phyloP scores from a whole-genome alignment of 768 basidiomycete species.

The Lactarius hatsudake region DNA sequence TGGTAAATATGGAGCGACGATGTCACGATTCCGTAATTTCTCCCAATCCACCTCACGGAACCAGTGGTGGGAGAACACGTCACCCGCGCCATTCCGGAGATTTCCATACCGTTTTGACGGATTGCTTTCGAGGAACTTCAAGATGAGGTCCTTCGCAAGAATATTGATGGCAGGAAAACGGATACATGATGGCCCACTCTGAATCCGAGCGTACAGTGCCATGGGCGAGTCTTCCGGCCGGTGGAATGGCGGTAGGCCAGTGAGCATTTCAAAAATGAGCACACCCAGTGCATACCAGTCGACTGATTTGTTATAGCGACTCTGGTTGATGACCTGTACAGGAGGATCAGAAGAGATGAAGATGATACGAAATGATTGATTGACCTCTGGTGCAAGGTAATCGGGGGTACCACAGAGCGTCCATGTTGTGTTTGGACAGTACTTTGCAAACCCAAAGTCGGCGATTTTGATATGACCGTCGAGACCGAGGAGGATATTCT shows the following conservation, averaged over 20 bases:
- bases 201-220: conserved; percentile 88
- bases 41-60: conserved; percentile 93
- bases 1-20: conserved; percentile 93
- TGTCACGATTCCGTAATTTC: conserved; percentile 75
- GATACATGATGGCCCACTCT: conserved; percentile 67
- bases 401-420: conserved; percentile 95
- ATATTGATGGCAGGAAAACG: conserved; percentile 78
- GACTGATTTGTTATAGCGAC: conserved; percentile 92
- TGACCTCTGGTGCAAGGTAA: conserved; percentile 93
- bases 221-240: conserved; percentile 81
- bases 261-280: conserved; percentile 96
- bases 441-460: conserved; percentile 95
- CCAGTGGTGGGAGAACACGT: conserved; percentile 93
- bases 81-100: conserved; percentile 79
- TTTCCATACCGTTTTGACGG: conserved; percentile 89
- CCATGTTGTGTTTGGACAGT: conserved; percentile 84
- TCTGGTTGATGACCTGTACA: conserved; percentile 67
- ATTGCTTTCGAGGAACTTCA: conserved; percentile 87
- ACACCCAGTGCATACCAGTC: conserved; percentile 99
- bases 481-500: conserved; percentile 89
- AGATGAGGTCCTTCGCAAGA: conserved; percentile 83
- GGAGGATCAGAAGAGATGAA: conserved; percentile 3
- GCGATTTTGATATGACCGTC: conserved; percentile 97
- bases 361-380: conserved; percentile 17
- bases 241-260: conserved; percentile 93